These are phyloP conservation scores for Brassica hybrid DNA, from an alignment of 441 rosid species.

Conservation along the genomic window DNA sequence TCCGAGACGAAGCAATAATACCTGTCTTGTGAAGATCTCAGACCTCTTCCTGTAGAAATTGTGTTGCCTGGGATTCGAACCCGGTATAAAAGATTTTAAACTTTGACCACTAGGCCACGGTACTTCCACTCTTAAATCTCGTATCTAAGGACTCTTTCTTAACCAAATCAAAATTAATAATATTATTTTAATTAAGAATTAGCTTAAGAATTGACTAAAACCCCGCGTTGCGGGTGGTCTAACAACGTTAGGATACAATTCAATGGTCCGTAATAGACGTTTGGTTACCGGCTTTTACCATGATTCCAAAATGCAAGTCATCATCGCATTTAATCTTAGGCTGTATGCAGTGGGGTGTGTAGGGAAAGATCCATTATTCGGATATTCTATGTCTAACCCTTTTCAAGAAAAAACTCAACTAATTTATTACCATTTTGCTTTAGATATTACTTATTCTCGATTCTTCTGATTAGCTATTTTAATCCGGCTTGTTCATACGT, in stretches of 20 bases:
- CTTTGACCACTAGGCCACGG: no score
- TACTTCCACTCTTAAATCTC: no score
- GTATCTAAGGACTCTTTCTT: no score
- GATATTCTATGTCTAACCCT: not conserved
- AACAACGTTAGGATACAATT: conserved; percentile 10
- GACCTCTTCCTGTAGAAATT: no score
- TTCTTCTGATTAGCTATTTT: not conserved
- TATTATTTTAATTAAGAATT: no score
- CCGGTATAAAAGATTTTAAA: no score
- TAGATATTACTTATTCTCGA: not conserved
- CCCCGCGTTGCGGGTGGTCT: no score
- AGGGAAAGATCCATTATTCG: not conserved
- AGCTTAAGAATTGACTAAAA: no score
- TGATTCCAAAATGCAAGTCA: conserved; percentile 23
- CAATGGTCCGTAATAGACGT: conserved; percentile 27
- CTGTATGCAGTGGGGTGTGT: not conserved
- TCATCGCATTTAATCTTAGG: conserved; percentile 20
- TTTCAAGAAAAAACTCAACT: not conserved
- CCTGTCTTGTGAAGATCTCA: no score
- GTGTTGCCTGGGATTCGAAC: no score
- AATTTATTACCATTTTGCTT: not conserved
- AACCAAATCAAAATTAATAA: no score
- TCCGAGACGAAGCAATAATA: no score
- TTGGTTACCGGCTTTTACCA: conserved; percentile 31
- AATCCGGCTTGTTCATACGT: conserved; percentile 6